phyloP scores from a whole-genome alignment of 2,329 filamentous ascomycete genomes.

The Dactylellina leptospora region DNA sequence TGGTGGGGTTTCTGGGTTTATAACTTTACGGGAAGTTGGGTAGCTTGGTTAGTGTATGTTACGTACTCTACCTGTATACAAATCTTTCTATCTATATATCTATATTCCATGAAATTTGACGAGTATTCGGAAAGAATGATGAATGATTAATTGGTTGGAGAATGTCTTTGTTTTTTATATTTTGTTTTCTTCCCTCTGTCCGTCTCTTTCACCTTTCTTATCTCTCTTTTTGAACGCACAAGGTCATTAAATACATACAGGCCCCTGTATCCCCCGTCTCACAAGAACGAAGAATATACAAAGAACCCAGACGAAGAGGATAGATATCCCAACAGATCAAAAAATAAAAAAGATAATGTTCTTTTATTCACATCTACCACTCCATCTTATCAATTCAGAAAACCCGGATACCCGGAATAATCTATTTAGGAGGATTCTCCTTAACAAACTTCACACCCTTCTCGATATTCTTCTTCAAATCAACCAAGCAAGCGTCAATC shows the following conservation, averaged over 20 bases:
- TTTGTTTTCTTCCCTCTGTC: neutral
- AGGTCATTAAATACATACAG: constrained; percentile 19
- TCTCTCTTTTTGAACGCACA: neutral
- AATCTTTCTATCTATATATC: no score
- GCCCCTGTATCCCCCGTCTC: neutral
- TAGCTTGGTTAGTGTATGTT: neutral
- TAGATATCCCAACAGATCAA: constrained; percentile 4
- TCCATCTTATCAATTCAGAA: neutral
- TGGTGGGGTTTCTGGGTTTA: neutral
- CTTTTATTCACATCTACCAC: neutral
- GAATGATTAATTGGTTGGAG: constrained; percentile 1
- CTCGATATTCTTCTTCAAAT: constrained; percentile 73
- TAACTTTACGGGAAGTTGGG: no score
- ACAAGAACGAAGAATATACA: constrained; percentile 4
- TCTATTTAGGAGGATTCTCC: constrained; percentile 53
- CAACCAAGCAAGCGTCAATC: constrained; percentile 81
- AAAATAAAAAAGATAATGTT: constrained; percentile 5
- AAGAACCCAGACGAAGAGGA: constrained; percentile 9
- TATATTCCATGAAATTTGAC: no score
- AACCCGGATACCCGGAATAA: neutral
- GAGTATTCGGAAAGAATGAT: neutral
- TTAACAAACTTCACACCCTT: constrained; percentile 57
- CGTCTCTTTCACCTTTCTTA: neutral
- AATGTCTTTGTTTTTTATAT: neutral
- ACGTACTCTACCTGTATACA: no score